Evolutionary conservation across 208 protist genomes (phyloP), one percentile per base, ranked within the genome.

Genomic region (Novymonas esmeraldas): DNA sequence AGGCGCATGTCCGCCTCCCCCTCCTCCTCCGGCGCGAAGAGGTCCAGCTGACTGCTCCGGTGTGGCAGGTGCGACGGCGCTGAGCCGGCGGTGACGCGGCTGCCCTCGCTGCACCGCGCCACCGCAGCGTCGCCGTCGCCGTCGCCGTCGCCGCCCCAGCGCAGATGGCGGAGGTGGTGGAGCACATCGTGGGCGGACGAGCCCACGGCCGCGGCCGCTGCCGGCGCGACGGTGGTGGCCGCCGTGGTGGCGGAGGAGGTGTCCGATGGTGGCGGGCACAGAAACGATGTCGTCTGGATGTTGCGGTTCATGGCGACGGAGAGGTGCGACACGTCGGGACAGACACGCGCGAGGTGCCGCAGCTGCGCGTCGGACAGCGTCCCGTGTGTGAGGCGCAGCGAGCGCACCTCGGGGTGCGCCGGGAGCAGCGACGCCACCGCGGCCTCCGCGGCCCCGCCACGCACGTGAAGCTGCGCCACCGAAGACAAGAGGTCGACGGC

Each of bases 271-370:
- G 70, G 61, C 0, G 69, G 55, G 24, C 79, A 72, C 28, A 89
- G 52, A 41, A 89, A 89, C 18, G 70, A 57, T n/a, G 83, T 89
- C 33, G 44, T 69, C 36, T 51, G 52, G 42, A 89, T 65, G 16
- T 42, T 45, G 33, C 57, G 56, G 41, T 82, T 85, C 83, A 89
- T 89, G 18, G 64, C 67, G 29, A 89, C 49, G 4, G 83, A 84
- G 18, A 89, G 79, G 34, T 77, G 70, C 48, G 76, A 74, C 18
- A 89, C 77, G 52, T 75, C 57, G n/a, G 59, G 73, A 73, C 83
- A 89, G 60, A 38, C 57, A 0, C 67, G 65, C 1, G 79, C 69
- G 1, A 89, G 42, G 24, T 77, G 13, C 3, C 52, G 52, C 28
- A 89, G 69, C 61, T 85, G 66, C n/a, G 71, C 41, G 28, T 64